phyloP scores from a whole-genome alignment of 2,329 filamentous ascomycete species.

The Leptographium wingfieldii region DNA sequence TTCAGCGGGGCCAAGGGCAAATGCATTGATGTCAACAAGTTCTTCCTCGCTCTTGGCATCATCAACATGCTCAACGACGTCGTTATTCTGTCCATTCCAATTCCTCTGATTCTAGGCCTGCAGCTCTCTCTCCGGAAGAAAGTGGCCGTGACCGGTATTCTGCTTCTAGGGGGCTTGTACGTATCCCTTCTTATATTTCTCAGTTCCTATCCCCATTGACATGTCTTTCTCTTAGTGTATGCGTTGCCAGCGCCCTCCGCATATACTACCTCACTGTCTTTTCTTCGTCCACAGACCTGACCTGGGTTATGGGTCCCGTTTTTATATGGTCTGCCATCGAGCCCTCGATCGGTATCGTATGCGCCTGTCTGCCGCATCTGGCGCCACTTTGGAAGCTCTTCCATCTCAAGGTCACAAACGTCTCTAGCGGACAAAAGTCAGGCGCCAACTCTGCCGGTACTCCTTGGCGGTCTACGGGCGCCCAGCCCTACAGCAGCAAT shows the following conservation, averaged over 20 bases:
- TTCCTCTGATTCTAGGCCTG: conserved; percentile 26
- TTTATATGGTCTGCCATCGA: conserved; percentile 22
- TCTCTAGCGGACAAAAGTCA: not conserved
- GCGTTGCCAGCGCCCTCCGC: conserved; percentile 15
- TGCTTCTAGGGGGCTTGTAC: conserved; percentile 27
- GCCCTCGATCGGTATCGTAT: conserved; percentile 25
- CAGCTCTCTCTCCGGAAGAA: conserved; percentile 32
- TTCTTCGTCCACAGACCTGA: not conserved
- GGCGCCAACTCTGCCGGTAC: not conserved
- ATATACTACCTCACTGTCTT: conserved; percentile 11
- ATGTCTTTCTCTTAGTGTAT: conserved; percentile 11
- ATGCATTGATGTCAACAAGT: conserved; percentile 6
- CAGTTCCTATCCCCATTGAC: not conserved
- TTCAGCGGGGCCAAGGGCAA: conserved; percentile 10
- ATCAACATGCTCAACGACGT: conserved; percentile 20
- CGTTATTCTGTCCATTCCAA: conserved; percentile 24
- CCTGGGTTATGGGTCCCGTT: conserved; percentile 17
- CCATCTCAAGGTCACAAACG: not conserved
- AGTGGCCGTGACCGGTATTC: conserved; percentile 29
- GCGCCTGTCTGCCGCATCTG: conserved; percentile 27
- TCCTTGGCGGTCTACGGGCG: not conserved
- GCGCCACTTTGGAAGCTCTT: conserved; percentile 20
- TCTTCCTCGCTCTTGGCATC: conserved; percentile 12
- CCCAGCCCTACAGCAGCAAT: not conserved
- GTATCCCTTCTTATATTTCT: conserved; percentile 1